phyloP scores from a whole-genome alignment of 371 early-diverging fungal species.

The Mortierella sp. region DNA sequence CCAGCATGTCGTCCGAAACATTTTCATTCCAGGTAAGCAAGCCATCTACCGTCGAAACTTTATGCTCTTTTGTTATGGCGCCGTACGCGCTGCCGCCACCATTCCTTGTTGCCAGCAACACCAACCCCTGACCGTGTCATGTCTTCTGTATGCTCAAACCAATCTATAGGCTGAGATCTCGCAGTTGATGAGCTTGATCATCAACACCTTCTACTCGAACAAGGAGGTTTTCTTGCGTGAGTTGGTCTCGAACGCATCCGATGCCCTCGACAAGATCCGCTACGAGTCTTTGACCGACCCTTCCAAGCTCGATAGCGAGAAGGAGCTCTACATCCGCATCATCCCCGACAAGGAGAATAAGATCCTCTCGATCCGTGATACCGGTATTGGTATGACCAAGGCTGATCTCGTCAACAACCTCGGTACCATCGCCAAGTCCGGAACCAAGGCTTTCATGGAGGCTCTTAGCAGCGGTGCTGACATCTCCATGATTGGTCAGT shows the following conservation, averaged over 20 bases:
- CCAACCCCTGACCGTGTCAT: not conserved
- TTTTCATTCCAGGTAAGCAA: constrained; percentile 30
- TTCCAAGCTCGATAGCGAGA: constrained; percentile 77
- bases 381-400: constrained; percentile 98
- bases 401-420: constrained; percentile 95
- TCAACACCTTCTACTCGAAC: constrained; percentile 89
- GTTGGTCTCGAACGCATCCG: constrained; percentile 93
- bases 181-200: constrained; percentile 94
- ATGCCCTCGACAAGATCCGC: constrained; percentile 95
- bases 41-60: not conserved
- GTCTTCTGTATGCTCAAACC: not conserved
- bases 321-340: constrained; percentile 87
- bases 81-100: no score
- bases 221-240: constrained; percentile 97
- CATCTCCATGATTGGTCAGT: constrained; percentile 96
- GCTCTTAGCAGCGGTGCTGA: constrained; percentile 81
- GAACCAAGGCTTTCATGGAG: constrained; percentile 96
- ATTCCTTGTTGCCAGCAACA: not conserved
- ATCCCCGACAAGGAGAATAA: constrained; percentile 83
- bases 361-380: constrained; percentile 76
- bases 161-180: constrained; percentile 86
- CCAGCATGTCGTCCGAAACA: constrained; percentile 26
- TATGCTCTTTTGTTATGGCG: not conserved
- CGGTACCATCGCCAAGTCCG: constrained; percentile 96
- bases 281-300: constrained; percentile 86